phyloP scores from a whole-genome alignment of 2,329 filamentous ascomycete species.

The Spiromastix sp. region DNA sequence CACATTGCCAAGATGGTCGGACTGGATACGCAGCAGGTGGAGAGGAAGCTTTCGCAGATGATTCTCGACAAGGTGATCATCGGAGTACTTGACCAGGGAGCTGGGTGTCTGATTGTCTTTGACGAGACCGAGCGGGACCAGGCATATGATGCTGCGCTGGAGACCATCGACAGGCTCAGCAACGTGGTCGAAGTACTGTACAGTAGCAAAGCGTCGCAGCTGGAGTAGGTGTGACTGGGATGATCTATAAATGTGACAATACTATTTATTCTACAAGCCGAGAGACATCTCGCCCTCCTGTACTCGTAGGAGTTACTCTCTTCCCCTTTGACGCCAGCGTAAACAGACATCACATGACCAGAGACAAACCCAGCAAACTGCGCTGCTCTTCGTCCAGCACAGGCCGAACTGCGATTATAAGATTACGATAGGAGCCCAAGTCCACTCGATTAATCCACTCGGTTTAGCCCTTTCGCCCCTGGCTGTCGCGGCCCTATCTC shows the following conservation, averaged over 20 bases:
- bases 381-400: too few relatives aligned
- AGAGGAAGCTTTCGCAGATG: constrained; percentile 98
- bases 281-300: too few relatives aligned
- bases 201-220: constrained; percentile 89
- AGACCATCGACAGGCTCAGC: constrained; percentile 93
- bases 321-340: too few relatives aligned
- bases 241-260: too few relatives aligned
- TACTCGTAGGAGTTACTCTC: too few relatives aligned
- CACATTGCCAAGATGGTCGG: constrained; percentile 98
- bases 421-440: neutral
- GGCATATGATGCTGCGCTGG: constrained; percentile 85
- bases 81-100: constrained; percentile 91
- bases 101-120: constrained; percentile 93
- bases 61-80: constrained; percentile 99
- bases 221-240: constrained; percentile 54
- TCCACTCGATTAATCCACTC: neutral
- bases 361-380: too few relatives aligned
- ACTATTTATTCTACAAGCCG: too few relatives aligned
- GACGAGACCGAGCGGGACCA: constrained; percentile 91
- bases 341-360: too few relatives aligned
- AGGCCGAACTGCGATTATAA: too few relatives aligned
- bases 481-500: too few relatives aligned
- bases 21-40: constrained; percentile 89
- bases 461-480: neutral
- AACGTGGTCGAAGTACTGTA: constrained; percentile 96